Conservation (phyloP, 192 early-diverging fungal species). For the Podila minutissima region DNA sequence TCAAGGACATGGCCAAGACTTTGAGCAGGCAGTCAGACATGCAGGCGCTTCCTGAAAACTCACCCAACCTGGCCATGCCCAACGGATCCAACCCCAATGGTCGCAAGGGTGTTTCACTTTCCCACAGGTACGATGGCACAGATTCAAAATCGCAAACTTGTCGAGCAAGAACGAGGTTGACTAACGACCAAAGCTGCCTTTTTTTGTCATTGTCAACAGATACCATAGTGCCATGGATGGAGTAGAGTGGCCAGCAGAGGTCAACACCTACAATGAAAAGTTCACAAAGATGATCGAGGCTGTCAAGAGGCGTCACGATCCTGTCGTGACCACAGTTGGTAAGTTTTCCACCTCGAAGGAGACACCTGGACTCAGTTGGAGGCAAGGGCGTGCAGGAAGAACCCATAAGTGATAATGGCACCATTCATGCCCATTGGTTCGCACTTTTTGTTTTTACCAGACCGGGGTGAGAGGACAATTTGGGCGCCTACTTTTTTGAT, state of each 20-base stretch:
- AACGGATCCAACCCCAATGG: slow-evolving; percentile 11
- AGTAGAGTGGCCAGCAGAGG: slow-evolving; percentile 70
- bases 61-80: slow-evolving; percentile 56
- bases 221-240: slow-evolving; percentile 68
- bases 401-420: neutral
- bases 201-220: slow-evolving; percentile 31
- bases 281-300: slow-evolving; percentile 91
- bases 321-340: slow-evolving; percentile 89
- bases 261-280: slow-evolving; percentile 79
- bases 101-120: slow-evolving; percentile 50
- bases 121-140: slow-evolving; percentile 55
- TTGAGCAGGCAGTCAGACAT: slow-evolving; percentile 41
- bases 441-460: neutral
- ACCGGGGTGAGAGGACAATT: neutral
- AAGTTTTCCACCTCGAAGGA: slow-evolving; percentile 9
- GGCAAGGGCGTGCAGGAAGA: no score
- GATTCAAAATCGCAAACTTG: neutral
- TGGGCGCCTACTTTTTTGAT: no score
- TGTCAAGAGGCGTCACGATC: slow-evolving; percentile 94
- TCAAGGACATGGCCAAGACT: slow-evolving; percentile 42
- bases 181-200: neutral
- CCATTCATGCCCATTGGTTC: neutral
- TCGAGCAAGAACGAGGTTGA: neutral
- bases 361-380: neutral
- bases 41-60: slow-evolving; percentile 53